A percentile compares a stretch with the other conserved stretches of the same genome.
Evolutionary conservation across 805 yeast genomes (phyloP).

Genomic region (Wickerhamomyces pijperi): DNA sequence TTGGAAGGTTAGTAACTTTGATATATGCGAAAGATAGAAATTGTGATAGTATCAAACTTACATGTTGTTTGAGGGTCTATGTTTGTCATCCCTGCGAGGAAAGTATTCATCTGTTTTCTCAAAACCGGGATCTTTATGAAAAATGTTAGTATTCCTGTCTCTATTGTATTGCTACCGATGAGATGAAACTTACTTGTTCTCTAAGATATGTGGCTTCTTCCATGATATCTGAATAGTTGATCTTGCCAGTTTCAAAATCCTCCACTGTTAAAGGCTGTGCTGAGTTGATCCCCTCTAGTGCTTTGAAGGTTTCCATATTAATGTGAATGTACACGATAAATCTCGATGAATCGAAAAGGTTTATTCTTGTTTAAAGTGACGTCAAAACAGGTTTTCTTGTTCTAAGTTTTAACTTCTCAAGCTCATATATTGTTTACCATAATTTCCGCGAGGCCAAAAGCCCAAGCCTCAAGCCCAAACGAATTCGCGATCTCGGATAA

Average conservation of each 20-base stretch:
- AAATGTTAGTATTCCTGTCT: slow-evolving; percentile 1
- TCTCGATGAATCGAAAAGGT: too few relatives aligned
- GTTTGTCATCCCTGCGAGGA: slow-evolving; percentile 24
- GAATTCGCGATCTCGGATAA: too few relatives aligned
- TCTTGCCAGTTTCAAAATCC: slow-evolving; percentile 30
- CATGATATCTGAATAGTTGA: slow-evolving; percentile 23
- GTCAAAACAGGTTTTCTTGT: too few relatives aligned
- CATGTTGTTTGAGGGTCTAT: slow-evolving; percentile 25
- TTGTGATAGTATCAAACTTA: slow-evolving; percentile 5
- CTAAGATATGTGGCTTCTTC: slow-evolving; percentile 25
- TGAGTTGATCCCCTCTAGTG: slow-evolving; percentile 18
- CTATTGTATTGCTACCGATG: background rate
- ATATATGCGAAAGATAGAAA: background rate
- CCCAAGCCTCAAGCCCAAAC: too few relatives aligned
- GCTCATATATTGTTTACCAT: too few relatives aligned
- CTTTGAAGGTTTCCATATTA: slow-evolving; percentile 18
- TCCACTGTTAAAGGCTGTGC: slow-evolving; percentile 19
- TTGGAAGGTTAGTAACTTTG: slow-evolving; percentile 1
- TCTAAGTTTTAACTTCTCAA: too few relatives aligned
- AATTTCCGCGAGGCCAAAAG: too few relatives aligned
- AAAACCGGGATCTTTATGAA: slow-evolving; percentile 16
- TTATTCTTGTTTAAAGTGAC: too few relatives aligned
- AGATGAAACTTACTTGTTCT: slow-evolving; percentile 17
- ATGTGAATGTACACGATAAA: too few relatives aligned
- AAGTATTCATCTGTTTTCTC: slow-evolving; percentile 29